Evolutionary conservation across 345 rosid genomes (phyloP).

Genomic region (Stellera chamaejasme): DNA sequence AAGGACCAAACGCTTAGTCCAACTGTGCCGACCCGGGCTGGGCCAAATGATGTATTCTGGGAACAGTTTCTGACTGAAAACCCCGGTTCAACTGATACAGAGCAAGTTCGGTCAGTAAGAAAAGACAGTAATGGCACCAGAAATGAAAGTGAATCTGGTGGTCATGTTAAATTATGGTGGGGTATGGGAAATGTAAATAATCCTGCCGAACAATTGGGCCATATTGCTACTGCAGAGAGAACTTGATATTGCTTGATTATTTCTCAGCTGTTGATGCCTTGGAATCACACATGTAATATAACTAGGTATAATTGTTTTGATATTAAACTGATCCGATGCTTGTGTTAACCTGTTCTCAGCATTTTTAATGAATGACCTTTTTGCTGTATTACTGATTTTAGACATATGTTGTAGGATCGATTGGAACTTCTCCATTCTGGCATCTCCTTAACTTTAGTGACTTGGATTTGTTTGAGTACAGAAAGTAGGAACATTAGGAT

Average conservation of each 20-base stretch:
- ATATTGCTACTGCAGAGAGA: conserved; percentile 75
- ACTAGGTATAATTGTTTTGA: conserved; percentile 18
- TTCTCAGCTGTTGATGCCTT: conserved; percentile 18
- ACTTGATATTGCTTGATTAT: conserved; percentile 31
- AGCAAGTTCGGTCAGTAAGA: conserved; percentile 72
- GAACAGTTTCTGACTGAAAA: conserved; percentile 95
- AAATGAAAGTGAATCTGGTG: conserved; percentile 37
- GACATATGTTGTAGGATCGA: no score
- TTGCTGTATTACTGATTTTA: neutral
- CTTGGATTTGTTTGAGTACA: no score
- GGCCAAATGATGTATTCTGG: conserved; percentile 91
- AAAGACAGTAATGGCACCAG: conserved; percentile 42
- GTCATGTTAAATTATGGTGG: conserved; percentile 63
- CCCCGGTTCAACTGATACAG: conserved; percentile 64
- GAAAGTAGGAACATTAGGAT: no score
- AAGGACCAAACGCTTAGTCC: conserved; percentile 22
- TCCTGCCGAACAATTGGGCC: conserved; percentile 74
- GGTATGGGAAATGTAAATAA: conserved; percentile 53
- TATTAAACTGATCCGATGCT: conserved; percentile 9
- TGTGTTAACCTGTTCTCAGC: conserved; percentile 1
- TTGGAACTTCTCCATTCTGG: no score
- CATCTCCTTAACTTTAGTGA: no score
- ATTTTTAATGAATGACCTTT: neutral
- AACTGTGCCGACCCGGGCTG: conserved; percentile 33
- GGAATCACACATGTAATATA: conserved; percentile 11